Base-by-base conservation (phyloP, 2,329 filamentous ascomycete genomes). In the Cercospora nicotianae region DNA sequence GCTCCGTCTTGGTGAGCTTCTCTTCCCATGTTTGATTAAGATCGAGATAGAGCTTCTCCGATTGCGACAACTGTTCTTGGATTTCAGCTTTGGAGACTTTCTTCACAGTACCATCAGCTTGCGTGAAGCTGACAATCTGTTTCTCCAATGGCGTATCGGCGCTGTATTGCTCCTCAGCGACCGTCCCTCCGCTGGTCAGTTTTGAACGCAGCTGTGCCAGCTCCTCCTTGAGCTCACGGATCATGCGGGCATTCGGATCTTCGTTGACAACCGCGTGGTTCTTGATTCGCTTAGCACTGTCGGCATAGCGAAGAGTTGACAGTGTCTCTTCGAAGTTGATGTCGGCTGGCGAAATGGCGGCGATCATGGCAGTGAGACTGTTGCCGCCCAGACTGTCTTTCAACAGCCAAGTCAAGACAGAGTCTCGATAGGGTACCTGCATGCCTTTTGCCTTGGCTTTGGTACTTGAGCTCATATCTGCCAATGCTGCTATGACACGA, bases 341-440 rank as follows among this genome's bases (percentile, higher is more conserved):
- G 80, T 99, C 95, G 64, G 95, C 95, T 3, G 95, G 95, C 76
- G 94, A 97, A 77, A 99, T 97, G 63, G 94, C 94, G 61, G 95
- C 96, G 84, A 99, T 99, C 96, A 99, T 99, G 68, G 95, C 95
- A 26, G 95, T 99, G 92, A 98, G 94, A 79, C 94, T 98, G 85
- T 99, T 99, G 76, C 95, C 95, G 78, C 95, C 95, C 5, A 99
- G 82, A 3, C 94, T 98, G 79, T 99, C 96, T 78, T 99, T 99
- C 72, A 99, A 81, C 55, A 99, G 83, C 95, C 95, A 99, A 1
- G 95, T 99, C 72, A 99, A 82, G 60, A 99, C 89, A 77, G 93
- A 97, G 83, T 99, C 96, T 86, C 95, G 91, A 79, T 99, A 99
- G 0, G 95, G 96, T 0, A 99, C 95, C 80, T 96, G 89, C 12